Evolutionary conservation across 1,284 basidiomycete genomes (phyloP).

Genomic region (Polyporus tsugae): DNA sequence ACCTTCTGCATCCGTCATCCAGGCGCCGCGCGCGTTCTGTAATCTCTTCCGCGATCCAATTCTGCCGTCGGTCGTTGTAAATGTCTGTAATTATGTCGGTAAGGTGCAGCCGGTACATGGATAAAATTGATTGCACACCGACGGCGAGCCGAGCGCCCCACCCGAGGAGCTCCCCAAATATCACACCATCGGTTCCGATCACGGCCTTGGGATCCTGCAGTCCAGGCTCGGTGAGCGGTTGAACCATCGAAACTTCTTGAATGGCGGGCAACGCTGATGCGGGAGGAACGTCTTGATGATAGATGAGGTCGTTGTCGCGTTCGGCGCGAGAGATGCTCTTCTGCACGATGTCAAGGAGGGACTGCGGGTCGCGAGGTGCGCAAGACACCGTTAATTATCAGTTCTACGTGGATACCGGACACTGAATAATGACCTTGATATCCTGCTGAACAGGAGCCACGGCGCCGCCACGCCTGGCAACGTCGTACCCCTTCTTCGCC

Average conservation of each 20-base stretch:
- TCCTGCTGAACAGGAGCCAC: conserved; percentile 75
- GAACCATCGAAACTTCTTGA: conserved; percentile 74
- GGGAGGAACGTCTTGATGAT: conserved; percentile 88
- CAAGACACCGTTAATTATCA: neutral
- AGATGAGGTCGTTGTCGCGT: conserved; percentile 96
- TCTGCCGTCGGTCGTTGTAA: conserved; percentile 86
- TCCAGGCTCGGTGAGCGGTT: conserved; percentile 65
- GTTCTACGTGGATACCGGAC: neutral
- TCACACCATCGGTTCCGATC: conserved; percentile 56
- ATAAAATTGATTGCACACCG: conserved; percentile 58
- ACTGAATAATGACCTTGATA: conserved; percentile 64
- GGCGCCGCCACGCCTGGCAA: conserved; percentile 71
- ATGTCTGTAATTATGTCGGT: conserved; percentile 61
- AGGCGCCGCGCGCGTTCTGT: conserved; percentile 69
- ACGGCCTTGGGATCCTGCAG: conserved; percentile 67
- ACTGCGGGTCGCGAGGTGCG: conserved; percentile 47
- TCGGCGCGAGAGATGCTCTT: conserved; percentile 78
- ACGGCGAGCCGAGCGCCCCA: conserved; percentile 93
- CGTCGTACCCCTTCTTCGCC: conserved; percentile 79
- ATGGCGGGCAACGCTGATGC: conserved; percentile 75
- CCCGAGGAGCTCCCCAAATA: conserved; percentile 84
- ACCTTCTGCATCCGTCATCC: conserved; percentile 73
- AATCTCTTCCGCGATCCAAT: conserved; percentile 77
- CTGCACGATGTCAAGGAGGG: conserved; percentile 73
- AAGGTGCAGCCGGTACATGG: neutral